Evolutionary conservation across 23 red algal genomes (phyloP).

Genomic region (Cyanidioschyzon merolae): DNA sequence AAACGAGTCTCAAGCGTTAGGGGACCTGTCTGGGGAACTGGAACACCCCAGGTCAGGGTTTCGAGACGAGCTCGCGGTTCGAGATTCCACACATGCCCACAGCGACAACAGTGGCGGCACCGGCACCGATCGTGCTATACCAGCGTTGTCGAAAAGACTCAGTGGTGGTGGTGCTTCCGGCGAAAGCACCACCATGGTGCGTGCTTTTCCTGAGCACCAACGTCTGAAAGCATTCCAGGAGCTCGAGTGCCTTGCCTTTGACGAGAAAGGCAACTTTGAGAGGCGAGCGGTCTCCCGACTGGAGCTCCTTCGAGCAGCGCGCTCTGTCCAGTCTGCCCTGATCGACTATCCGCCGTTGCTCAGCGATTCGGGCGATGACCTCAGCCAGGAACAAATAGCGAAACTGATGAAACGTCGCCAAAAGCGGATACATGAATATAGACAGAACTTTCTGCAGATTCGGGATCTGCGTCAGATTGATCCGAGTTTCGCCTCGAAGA

Average conservation of each 20-base stretch:
- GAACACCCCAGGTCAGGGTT: too few relatives aligned
- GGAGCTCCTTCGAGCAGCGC: neutral
- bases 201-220: neutral
- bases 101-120: too few relatives aligned
- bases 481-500: constrained; percentile 62
- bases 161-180: too few relatives aligned
- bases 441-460: neutral
- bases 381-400: neutral
- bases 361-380: neutral
- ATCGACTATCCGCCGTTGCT: neutral
- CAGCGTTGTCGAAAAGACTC: too few relatives aligned
- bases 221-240: neutral
- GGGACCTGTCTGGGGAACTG: too few relatives aligned
- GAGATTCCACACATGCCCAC: too few relatives aligned
- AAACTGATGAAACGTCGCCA: neutral
- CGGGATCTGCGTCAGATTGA: constrained; percentile 83
- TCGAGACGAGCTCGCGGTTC: too few relatives aligned
- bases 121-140: too few relatives aligned
- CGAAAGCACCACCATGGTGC: too few relatives aligned
- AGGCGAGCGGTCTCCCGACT: neutral
- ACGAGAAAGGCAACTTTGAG: neutral
- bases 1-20: too few relatives aligned
- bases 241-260: neutral
- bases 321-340: neutral
- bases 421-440: neutral